Conservation (phyloP, 192 early-diverging fungal genomes). For the Coemansia sp. region DNA sequence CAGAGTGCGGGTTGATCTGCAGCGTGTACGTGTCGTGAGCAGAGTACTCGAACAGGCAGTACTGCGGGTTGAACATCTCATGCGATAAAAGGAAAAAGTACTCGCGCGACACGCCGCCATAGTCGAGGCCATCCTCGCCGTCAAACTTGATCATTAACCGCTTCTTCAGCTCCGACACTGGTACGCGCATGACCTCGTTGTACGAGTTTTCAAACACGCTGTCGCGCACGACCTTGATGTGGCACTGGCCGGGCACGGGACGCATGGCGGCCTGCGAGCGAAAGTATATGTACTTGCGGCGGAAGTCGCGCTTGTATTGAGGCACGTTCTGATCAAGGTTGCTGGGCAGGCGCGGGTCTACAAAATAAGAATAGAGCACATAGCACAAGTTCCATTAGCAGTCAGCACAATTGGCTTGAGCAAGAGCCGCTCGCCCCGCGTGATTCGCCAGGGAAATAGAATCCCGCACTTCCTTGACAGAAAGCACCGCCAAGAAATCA, state of each 20-base stretch:
- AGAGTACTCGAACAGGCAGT: conserved; percentile 95
- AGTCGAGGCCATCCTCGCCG: conserved; percentile 97
- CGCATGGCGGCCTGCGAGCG: conserved; percentile 88
- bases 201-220: conserved; percentile 95
- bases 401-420: neutral
- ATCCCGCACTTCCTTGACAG: neutral
- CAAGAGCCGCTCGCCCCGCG: neutral
- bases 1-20: conserved; percentile 95
- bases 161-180: conserved; percentile 89
- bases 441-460: neutral
- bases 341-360: conserved; percentile 75
- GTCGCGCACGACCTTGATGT: conserved; percentile 85
- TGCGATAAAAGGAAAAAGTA: conserved; percentile 98
- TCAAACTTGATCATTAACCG: conserved; percentile 98
- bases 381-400: neutral
- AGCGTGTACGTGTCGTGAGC: conserved; percentile 98
- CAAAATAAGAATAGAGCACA: neutral
- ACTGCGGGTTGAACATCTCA: conserved; percentile 99
- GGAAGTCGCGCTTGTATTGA: conserved; percentile 98
- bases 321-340: conserved; percentile 88
- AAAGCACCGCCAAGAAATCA: conserved; percentile 5
- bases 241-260: conserved; percentile 83
- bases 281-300: conserved; percentile 96
- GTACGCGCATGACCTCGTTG: conserved; percentile 92
- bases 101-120: conserved; percentile 95